A percentile compares a stretch with the other conserved stretches of the same genome.
These are phyloP conservation scores for Elongisporangium undulatum DNA, from an alignment of 352 stramenopile genomes.

Conservation along the genomic window DNA sequence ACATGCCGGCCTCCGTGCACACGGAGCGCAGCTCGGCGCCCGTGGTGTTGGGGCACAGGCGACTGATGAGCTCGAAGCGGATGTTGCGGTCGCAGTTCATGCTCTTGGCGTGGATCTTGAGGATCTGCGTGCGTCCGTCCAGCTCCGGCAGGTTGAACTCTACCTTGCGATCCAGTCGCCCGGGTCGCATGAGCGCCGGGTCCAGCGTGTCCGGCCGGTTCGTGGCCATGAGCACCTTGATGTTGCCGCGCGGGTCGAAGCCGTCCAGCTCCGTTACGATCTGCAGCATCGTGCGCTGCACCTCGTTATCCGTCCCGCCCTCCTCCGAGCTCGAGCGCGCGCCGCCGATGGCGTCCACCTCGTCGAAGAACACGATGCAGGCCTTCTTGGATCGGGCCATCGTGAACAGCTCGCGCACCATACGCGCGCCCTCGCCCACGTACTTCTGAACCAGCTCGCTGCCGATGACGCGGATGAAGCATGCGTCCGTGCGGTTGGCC, in stretches of 20 bases:
- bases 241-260: conserved; percentile 98
- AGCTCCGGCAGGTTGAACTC: conserved; percentile 99
- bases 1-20: conserved; percentile 99
- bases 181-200: conserved; percentile 93
- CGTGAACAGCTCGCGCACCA: conserved; percentile 99
- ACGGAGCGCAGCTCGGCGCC: conserved; percentile 97
- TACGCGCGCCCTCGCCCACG: conserved; percentile 97
- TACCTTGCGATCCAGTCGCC: conserved; percentile 98
- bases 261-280: conserved; percentile 99
- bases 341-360: conserved; percentile 98
- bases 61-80: conserved; percentile 97
- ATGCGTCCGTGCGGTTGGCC: conserved; percentile 98
- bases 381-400: conserved; percentile 99
- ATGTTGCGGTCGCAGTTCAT: conserved; percentile 99
- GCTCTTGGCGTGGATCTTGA: conserved; percentile 99
- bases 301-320: conserved; percentile 97
- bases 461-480: conserved; percentile 99
- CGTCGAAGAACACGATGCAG: conserved; percentile 99
- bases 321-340: conserved; percentile 87
- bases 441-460: conserved; percentile 99
- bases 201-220: conserved; percentile 97
- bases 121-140: conserved; percentile 97
- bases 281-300: conserved; percentile 99
- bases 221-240: conserved; percentile 99
- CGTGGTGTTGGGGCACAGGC: conserved; percentile 98